A percentile compares a stretch with the other conserved stretches of the same genome.
phyloP scores from a whole-genome alignment of 1,284 basidiomycete genomes.

The Ganoderma lingzhi region DNA sequence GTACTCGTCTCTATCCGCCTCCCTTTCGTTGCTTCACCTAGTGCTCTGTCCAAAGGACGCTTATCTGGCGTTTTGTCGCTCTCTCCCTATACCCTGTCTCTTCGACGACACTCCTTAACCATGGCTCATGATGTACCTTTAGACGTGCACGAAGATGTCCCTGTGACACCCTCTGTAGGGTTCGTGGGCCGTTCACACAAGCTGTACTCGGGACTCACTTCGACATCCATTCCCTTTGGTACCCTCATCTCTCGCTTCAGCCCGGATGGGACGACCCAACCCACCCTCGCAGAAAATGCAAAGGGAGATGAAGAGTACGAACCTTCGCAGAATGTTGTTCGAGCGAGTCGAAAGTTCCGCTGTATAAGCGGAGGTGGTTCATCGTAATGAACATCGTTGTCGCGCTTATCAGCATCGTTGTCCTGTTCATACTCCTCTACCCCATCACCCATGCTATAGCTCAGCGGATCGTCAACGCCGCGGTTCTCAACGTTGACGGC shows the following conservation, averaged over 20 bases:
- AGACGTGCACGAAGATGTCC: background rate
- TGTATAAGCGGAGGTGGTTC: conserved; percentile 54
- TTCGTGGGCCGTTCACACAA: background rate
- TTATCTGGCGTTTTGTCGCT: background rate
- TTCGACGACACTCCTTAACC: background rate
- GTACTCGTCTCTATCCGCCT: background rate
- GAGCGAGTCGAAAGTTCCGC: conserved; percentile 26
- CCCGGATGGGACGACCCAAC: background rate
- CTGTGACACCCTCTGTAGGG: background rate
- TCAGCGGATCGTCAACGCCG: conserved; percentile 65
- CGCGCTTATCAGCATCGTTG: conserved; percentile 60
- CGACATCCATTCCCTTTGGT: background rate
- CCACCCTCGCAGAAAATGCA: background rate
- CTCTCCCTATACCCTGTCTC: background rate
- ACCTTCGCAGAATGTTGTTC: background rate
- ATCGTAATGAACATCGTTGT: conserved; percentile 51
- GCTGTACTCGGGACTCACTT: background rate
- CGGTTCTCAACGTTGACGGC: conserved; percentile 58
- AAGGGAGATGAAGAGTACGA: background rate
- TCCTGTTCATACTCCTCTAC: conserved; percentile 70
- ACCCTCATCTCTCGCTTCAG: background rate
- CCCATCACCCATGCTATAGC: conserved; percentile 71
- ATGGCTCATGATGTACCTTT: conserved; percentile 4
- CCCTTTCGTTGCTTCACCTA: background rate
- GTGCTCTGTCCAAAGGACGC: background rate